These are phyloP conservation scores for Beauveria pseudobassiana DNA, from an alignment of 2,329 filamentous ascomycete species.

Conservation along the genomic window DNA sequence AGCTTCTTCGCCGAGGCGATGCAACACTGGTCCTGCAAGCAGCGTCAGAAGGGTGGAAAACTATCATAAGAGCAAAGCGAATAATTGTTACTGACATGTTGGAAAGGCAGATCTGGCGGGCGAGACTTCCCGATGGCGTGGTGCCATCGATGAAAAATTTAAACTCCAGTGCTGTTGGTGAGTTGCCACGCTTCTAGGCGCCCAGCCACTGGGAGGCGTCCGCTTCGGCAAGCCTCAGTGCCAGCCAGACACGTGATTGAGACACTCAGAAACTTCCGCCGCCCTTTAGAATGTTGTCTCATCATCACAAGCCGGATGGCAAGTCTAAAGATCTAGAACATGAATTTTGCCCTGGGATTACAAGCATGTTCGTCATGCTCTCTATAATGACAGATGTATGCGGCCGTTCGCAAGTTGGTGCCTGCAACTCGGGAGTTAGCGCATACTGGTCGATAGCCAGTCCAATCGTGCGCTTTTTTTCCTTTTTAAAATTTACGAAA, in stretches of 20 bases:
- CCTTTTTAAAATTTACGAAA: background rate
- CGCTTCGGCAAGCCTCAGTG: background rate
- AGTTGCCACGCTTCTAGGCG: background rate
- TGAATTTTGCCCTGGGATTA: background rate
- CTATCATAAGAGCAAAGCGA: background rate
- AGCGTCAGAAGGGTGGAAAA: background rate
- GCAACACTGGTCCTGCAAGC: background rate
- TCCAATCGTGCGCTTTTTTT: background rate
- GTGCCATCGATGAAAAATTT: background rate
- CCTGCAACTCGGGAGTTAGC: background rate
- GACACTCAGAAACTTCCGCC: background rate
- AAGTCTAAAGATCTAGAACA: background rate
- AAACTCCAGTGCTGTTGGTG: slow-evolving; percentile 10
- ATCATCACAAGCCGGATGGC: background rate
- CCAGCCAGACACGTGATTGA: slow-evolving; percentile 6
- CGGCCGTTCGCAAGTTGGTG: background rate
- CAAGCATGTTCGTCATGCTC: background rate
- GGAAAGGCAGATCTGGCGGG: background rate
- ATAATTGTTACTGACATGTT: background rate
- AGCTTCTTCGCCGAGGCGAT: background rate
- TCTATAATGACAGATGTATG: background rate
- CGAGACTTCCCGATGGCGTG: background rate
- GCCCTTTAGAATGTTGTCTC: slow-evolving; percentile 2
- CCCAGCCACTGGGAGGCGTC: slow-evolving; percentile 5
- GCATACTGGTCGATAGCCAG: background rate